Evolutionary conservation across 352 stramenopile species (phyloP).

Genomic region (Phytopythium delawarense): DNA sequence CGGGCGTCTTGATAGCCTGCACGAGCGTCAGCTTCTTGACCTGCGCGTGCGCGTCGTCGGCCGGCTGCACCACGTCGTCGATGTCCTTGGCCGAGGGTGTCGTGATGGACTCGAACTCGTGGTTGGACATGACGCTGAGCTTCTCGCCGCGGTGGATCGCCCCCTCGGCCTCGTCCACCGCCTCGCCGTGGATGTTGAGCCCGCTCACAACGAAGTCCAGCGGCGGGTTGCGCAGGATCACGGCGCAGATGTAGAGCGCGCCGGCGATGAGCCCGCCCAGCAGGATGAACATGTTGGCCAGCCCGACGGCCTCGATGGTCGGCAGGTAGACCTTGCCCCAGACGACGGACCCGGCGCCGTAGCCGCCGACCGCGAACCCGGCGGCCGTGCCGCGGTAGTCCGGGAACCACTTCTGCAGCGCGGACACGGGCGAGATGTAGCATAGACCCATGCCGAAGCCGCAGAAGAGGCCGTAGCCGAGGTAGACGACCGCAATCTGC

Average conservation of each 20-base stretch:
- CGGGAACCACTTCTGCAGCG: conserved; percentile 73
- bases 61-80: conserved; percentile 15
- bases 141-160: conserved; percentile 24
- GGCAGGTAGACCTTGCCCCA: conserved; percentile 61
- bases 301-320: conserved; percentile 35
- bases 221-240: conserved; percentile 43
- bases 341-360: conserved; percentile 51
- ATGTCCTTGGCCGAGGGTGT: conserved; percentile 25
- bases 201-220: conserved; percentile 37
- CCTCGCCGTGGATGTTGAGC: conserved; percentile 55
- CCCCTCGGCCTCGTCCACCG: conserved; percentile 22
- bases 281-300: conserved; percentile 47
- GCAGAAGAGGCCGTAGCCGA: conserved; percentile 65
- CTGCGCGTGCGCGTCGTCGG: conserved; percentile 13
- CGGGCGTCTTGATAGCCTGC: conserved; percentile 40
- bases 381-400: conserved; percentile 64
- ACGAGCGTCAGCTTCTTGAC: conserved; percentile 42
- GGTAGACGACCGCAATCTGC: conserved; percentile 48
- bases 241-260: conserved; percentile 36
- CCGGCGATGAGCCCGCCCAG: conserved; percentile 35
- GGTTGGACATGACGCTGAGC: conserved; percentile 25
- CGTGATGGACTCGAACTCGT: conserved; percentile 38
- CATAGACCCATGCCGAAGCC: conserved; percentile 59
- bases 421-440: conserved; percentile 64
- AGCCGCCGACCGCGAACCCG: conserved; percentile 58